Evolutionary conservation across 2,329 filamentous ascomycete genomes (phyloP).

Genomic region (Elsinoe ampelina): DNA sequence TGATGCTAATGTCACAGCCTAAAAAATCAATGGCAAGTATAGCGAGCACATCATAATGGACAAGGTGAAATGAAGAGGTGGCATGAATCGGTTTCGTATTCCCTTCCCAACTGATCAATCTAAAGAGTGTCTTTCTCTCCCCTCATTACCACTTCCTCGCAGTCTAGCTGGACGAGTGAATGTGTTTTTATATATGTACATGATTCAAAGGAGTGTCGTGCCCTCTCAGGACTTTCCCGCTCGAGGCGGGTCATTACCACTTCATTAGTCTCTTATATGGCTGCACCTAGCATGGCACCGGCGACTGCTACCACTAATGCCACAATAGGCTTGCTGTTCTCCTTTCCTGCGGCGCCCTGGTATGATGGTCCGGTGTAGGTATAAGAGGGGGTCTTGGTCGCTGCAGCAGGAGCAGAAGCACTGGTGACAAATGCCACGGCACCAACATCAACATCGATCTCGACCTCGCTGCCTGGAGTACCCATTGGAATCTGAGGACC

Average conservation of each 20-base stretch:
- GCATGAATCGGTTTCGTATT: neutral
- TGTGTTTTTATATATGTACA: neutral
- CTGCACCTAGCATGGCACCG: neutral
- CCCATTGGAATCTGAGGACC: constrained; percentile 5
- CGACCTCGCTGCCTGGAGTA: neutral
- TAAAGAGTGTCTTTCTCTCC: neutral
- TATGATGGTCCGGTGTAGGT: neutral
- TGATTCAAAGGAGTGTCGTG: neutral
- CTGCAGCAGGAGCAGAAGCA: neutral
- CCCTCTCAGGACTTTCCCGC: neutral
- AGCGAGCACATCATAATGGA: too few species aligned
- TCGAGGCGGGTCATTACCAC: neutral
- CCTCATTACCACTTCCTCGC: neutral
- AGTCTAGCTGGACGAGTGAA: neutral
- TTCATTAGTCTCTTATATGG: neutral
- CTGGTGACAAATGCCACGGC: constrained; percentile 1
- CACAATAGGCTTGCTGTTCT: neutral
- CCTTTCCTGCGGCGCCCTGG: neutral
- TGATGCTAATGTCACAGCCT: too few species aligned
- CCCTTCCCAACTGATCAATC: neutral
- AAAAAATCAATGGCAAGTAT: too few species aligned
- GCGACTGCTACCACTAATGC: neutral
- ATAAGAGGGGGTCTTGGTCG: neutral
- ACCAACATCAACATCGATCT: neutral
- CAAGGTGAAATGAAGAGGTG: neutral